Conservation (phyloP, 2,329 filamentous ascomycete genomes). For the Cryphonectria carpinicola region DNA sequence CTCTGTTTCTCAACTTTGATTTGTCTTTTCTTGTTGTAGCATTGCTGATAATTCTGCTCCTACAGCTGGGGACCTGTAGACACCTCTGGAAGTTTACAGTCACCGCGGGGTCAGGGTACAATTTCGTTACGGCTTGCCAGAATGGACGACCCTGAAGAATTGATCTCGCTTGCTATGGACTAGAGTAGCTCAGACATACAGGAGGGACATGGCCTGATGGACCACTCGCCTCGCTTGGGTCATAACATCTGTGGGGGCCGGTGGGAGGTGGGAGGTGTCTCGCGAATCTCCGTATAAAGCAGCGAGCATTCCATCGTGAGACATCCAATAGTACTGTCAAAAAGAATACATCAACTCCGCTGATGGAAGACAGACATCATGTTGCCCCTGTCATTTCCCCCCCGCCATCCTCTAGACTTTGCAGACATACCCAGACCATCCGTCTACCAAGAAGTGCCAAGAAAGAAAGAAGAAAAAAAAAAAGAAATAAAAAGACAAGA, state of each 20-base stretch:
- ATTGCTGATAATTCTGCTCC: background rate
- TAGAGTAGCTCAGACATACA: background rate
- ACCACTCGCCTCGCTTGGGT: background rate
- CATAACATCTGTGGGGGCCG: background rate
- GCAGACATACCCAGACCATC: conserved; percentile 3
- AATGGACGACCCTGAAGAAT: background rate
- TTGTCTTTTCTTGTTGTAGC: background rate
- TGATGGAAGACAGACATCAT: background rate
- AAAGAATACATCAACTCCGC: background rate
- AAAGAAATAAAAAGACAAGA: background rate
- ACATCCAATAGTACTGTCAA: background rate
- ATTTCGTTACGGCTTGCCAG: background rate
- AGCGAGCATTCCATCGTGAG: background rate
- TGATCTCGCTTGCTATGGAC: background rate
- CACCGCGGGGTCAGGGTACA: background rate
- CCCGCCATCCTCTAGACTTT: background rate
- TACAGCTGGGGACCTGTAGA: background rate
- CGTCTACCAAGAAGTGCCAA: background rate
- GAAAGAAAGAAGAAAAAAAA: background rate
- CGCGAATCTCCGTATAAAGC: background rate
- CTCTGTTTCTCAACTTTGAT: too few species aligned
- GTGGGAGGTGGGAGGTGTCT: background rate
- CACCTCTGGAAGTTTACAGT: background rate
- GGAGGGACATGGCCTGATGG: background rate
- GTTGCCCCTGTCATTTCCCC: background rate